Evolutionary conservation across 2,329 filamentous ascomycete species (phyloP).

Genomic region (Aureobasidium sp.): DNA sequence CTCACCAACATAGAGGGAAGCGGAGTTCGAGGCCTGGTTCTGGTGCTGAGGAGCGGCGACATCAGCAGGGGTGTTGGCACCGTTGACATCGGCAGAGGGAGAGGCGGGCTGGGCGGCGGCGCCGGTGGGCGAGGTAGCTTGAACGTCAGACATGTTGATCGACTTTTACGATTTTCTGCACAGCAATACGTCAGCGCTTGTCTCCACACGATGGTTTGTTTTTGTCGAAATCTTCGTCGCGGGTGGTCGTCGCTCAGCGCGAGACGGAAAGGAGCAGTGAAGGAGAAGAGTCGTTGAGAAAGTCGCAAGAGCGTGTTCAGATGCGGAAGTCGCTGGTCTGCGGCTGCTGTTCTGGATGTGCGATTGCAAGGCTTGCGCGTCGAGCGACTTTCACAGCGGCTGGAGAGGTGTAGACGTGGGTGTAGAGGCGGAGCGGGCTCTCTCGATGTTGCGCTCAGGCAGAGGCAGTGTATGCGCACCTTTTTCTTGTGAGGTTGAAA

Average conservation of each 20-base stretch:
- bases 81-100: constrained; percentile 59
- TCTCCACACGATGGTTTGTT: not conserved
- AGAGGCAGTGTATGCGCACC: constrained; percentile 12
- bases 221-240: constrained; percentile 3
- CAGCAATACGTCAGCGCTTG: constrained; percentile 1
- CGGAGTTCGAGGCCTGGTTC: constrained; percentile 73
- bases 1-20: constrained; percentile 97
- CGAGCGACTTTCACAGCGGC: not conserved
- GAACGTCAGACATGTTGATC: constrained; percentile 33
- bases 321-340: not conserved
- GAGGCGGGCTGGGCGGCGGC: constrained; percentile 66
- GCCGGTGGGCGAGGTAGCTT: constrained; percentile 49
- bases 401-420: not conserved
- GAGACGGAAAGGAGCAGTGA: not conserved
- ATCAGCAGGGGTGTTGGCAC: constrained; percentile 41
- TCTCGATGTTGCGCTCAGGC: not conserved
- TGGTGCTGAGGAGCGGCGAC: constrained; percentile 48
- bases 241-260: not conserved
- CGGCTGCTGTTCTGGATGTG: not conserved
- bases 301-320: not conserved
- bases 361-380: not conserved
- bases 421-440: not conserved
- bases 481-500: not conserved
- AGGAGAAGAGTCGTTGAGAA: not conserved
- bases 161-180: constrained; percentile 17